Evolutionary conservation across 257 asterid genomes (phyloP).

Genomic region (Solanum stenotomum): DNA sequence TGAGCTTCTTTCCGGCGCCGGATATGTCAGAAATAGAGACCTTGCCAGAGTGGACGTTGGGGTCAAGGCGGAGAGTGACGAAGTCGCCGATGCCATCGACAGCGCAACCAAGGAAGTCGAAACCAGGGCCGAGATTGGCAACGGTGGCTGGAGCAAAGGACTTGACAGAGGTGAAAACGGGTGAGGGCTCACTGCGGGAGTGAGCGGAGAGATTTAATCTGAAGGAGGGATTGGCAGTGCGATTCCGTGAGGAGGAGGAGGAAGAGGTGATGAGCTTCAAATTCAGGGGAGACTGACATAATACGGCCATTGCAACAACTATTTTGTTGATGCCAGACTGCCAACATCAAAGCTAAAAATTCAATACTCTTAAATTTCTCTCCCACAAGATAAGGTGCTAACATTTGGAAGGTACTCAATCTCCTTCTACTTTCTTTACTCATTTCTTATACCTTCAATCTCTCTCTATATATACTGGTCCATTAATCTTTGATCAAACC

Average conservation of each 20-base stretch:
- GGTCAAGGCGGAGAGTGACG: conserved; percentile 54
- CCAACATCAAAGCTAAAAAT: neutral
- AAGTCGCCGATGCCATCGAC: conserved; percentile 77
- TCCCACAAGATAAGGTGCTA: neutral
- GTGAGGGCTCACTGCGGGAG: conserved; percentile 41
- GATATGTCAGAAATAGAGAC: conserved; percentile 54
- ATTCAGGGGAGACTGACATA: neutral
- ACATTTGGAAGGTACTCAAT: neutral
- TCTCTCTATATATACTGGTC: neutral
- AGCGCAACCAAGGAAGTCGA: conserved; percentile 86
- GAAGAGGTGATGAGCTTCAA: neutral
- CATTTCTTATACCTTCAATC: neutral
- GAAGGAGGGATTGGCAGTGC: neutral
- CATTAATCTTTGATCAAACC: neutral
- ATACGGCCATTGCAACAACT: neutral
- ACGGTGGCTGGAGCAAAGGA: conserved; percentile 81
- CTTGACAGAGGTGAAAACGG: conserved; percentile 58
- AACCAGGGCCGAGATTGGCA: conserved; percentile 87
- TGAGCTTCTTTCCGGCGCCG: conserved; percentile 61
- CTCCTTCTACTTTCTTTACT: neutral
- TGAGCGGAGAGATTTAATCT: neutral
- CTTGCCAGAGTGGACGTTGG: conserved; percentile 54
- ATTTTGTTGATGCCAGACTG: neutral
- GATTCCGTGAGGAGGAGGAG: neutral
- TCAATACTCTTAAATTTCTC: neutral